Evolutionary conservation across 176 grass and related monocot species (phyloP).

Genomic region (Neostapfia colusana): DNA sequence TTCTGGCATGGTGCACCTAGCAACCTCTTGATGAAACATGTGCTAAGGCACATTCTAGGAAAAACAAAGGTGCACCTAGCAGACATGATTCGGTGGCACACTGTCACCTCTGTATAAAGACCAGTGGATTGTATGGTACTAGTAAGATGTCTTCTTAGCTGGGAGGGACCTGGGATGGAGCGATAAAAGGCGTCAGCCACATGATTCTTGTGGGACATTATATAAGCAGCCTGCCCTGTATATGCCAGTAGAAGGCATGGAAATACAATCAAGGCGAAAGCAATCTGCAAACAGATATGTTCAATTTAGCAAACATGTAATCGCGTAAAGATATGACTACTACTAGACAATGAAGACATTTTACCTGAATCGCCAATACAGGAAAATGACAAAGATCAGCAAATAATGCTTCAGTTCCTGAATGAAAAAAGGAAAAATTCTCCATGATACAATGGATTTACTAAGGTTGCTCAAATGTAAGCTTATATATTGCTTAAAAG

Average conservation of each 20-base stretch:
- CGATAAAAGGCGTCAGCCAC: constrained; percentile 81
- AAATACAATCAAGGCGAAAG: constrained; percentile 92
- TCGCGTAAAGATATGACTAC: constrained; percentile 5
- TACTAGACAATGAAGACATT: neutral
- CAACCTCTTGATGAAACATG: neutral
- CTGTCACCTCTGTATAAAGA: constrained; percentile 10
- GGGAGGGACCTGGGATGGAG: constrained; percentile 86
- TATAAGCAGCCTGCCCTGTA: constrained; percentile 91
- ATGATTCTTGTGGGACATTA: constrained; percentile 65
- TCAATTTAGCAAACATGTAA: constrained; percentile 14
- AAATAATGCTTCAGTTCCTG: constrained; percentile 98
- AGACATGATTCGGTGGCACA: constrained; percentile 39
- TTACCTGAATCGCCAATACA: constrained; percentile 94
- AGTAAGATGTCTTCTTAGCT: constrained; percentile 12
- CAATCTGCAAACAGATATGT: constrained; percentile 61
- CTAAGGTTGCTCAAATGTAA: constrained; percentile 16
- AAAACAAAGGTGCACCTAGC: neutral
- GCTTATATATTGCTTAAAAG: constrained; percentile 4
- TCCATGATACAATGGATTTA: constrained; percentile 5
- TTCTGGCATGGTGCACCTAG: neutral
- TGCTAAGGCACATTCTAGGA: too few species aligned
- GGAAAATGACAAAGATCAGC: constrained; percentile 98
- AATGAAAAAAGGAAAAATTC: neutral
- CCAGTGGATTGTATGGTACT: constrained; percentile 17
- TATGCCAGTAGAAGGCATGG: constrained; percentile 96